These are phyloP conservation scores for grape (Vitis vinifera) DNA, from an alignment of 164 flowering plant species.

Conservation along the genomic window DNA sequence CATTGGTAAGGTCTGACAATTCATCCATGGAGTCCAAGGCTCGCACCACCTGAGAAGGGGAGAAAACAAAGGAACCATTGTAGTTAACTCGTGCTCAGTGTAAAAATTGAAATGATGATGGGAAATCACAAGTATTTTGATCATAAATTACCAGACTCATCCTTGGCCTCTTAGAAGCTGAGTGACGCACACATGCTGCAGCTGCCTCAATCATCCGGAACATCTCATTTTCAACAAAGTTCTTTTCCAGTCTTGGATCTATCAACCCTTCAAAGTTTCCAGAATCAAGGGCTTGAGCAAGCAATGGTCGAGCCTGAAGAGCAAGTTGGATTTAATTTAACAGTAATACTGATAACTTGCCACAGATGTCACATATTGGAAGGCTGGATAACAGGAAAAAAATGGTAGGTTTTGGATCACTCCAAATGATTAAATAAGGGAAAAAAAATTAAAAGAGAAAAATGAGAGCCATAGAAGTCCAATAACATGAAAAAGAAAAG, in stretches of 20 bases:
- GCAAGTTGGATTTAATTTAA: not conserved
- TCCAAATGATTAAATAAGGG: no score
- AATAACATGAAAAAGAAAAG: no score
- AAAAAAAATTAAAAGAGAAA: no score
- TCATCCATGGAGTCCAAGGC: conserved; percentile 50
- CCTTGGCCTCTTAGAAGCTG: conserved; percentile 47
- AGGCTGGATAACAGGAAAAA: no score
- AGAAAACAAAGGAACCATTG: not conserved
- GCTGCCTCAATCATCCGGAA: conserved; percentile 64
- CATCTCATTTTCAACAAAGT: conserved; percentile 43
- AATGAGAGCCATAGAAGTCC: no score
- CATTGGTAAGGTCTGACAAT: conserved; percentile 45
- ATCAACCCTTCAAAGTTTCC: conserved; percentile 38
- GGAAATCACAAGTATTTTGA: not conserved
- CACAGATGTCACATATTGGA: no score
- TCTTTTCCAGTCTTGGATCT: conserved; percentile 47
- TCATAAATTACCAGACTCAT: conserved; percentile 47
- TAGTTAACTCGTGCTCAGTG: not conserved
- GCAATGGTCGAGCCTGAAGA: conserved; percentile 56
- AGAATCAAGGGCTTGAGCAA: conserved; percentile 38
- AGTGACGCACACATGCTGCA: conserved; percentile 68
- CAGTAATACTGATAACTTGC: no score
- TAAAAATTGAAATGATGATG: not conserved
- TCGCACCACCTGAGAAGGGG: conserved; percentile 40
- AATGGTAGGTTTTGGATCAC: no score